These are phyloP conservation scores for Colletotrichum sp. DNA, from an alignment of 2,329 filamentous ascomycete species.

Conservation along the genomic window DNA sequence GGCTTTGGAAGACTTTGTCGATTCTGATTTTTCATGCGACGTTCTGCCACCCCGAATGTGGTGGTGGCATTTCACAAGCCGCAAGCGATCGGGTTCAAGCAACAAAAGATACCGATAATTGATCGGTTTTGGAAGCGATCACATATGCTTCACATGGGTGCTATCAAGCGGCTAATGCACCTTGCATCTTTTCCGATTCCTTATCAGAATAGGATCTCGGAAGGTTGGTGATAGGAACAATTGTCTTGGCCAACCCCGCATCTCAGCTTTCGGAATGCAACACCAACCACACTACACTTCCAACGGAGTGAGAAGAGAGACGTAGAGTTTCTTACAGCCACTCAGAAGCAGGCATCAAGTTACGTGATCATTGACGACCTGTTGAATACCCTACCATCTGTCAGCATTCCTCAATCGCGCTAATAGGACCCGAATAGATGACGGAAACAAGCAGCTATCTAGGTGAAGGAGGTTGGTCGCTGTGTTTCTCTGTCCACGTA, in stretches of 20 bases:
- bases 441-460: background rate
- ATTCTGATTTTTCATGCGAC: background rate
- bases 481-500: background rate
- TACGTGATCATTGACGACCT: background rate
- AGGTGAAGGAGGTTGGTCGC: background rate
- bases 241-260: background rate
- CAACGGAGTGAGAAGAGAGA: background rate
- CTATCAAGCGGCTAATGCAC: background rate
- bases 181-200: background rate
- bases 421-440: background rate
- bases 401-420: background rate
- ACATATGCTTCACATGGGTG: background rate
- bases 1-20: background rate
- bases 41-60: background rate
- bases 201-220: background rate
- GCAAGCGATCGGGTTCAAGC: background rate
- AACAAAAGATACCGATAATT: background rate
- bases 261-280: background rate
- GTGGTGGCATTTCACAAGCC: background rate
- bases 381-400: background rate
- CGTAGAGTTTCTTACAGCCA: background rate
- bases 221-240: background rate
- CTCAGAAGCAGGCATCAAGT: background rate
- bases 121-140: background rate
- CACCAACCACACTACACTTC: background rate